A percentile compares a stretch with the other conserved stretches of the same genome.
Conservation (phyloP, 257 asterid species). For the Avicennia marina region DNA sequence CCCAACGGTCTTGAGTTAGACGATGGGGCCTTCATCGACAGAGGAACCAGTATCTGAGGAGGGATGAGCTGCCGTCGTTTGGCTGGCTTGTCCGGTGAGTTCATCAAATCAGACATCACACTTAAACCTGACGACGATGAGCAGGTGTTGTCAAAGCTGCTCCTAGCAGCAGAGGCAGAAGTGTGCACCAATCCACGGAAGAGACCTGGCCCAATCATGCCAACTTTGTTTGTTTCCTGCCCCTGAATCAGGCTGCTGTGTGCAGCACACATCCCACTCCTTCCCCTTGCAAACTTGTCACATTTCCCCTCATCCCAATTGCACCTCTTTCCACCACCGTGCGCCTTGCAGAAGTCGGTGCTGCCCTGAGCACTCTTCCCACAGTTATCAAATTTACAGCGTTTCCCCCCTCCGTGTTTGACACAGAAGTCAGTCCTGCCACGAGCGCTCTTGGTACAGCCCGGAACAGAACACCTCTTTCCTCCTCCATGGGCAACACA, state of each 20-base stretch:
- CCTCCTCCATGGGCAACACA: slow-evolving; percentile 98
- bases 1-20: slow-evolving; percentile 28
- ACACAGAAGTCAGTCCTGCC: slow-evolving; percentile 90
- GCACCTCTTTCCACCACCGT: slow-evolving; percentile 95
- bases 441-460: slow-evolving; percentile 87
- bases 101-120: slow-evolving; percentile 46
- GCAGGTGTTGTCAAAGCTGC: slow-evolving; percentile 34
- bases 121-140: slow-evolving; percentile 53
- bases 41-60: slow-evolving; percentile 80
- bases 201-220: slow-evolving; percentile 74
- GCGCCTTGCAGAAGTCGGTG: slow-evolving; percentile 92
- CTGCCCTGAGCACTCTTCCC: slow-evolving; percentile 96
- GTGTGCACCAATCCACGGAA: slow-evolving; percentile 70
- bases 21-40: slow-evolving; percentile 70
- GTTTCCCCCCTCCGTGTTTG: slow-evolving; percentile 85
- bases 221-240: slow-evolving; percentile 33
- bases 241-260: slow-evolving; percentile 67
- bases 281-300: slow-evolving; percentile 87
- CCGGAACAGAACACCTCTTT: slow-evolving; percentile 68
- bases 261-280: slow-evolving; percentile 85
- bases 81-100: slow-evolving; percentile 36
- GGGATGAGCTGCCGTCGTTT: slow-evolving; percentile 65
- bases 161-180: slow-evolving; percentile 23
- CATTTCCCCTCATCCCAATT: slow-evolving; percentile 78
- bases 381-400: slow-evolving; percentile 76